phyloP scores from a whole-genome alignment of 441 rosid genomes.

The Flueggea neowawraea region DNA sequence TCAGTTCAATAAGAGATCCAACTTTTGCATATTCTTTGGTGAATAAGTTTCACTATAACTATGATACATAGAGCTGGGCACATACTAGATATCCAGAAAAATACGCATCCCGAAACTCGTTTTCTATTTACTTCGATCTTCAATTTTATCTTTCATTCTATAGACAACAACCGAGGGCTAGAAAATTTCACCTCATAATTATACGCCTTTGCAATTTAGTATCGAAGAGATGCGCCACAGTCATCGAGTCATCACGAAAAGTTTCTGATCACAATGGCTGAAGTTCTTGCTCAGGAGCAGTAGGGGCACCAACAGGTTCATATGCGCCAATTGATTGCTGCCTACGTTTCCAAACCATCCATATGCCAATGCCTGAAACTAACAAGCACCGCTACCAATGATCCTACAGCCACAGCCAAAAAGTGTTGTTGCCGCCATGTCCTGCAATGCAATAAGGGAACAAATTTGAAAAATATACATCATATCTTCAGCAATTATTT shows the following conservation, averaged over 20 bases:
- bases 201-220: constrained; percentile 1
- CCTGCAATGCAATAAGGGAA: constrained; percentile 37
- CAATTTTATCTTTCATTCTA: constrained; percentile 5
- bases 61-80: background rate
- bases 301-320: constrained; percentile 51
- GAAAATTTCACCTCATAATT: constrained; percentile 1
- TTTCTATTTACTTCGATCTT: constrained; percentile 1
- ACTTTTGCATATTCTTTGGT: background rate
- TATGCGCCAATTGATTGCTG: constrained; percentile 37
- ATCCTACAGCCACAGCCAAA: constrained; percentile 37
- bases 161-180: constrained; percentile 1
- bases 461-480: background rate
- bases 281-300: constrained; percentile 76
- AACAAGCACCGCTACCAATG: constrained; percentile 31
- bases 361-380: constrained; percentile 39
- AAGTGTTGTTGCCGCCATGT: constrained; percentile 64
- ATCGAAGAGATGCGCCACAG: constrained; percentile 8
- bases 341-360: constrained; percentile 48
- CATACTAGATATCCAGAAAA: background rate
- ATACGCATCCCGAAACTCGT: background rate
- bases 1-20: background rate
- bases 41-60: background rate
- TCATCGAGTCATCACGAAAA: background rate
- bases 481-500: background rate
- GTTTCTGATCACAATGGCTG: constrained; percentile 41